These are phyloP conservation scores for Microsporum audouinii DNA, from an alignment of 2,329 filamentous ascomycete species.

Conservation along the genomic window DNA sequence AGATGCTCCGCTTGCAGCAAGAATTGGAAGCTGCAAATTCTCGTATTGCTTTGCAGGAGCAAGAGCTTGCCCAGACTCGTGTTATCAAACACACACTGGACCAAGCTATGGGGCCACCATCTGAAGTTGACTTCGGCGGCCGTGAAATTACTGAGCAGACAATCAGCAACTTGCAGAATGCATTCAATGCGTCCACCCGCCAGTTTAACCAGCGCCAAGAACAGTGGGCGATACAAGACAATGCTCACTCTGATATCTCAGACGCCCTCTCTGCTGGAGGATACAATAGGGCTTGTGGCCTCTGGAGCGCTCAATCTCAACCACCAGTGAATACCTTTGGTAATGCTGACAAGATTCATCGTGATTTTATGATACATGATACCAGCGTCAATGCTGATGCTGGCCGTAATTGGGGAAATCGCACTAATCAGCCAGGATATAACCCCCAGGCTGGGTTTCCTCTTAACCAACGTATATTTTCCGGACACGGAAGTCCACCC, in stretches of 20 bases:
- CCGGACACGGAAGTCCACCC: constrained; percentile 26
- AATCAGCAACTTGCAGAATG: constrained; percentile 40
- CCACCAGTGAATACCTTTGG: constrained; percentile 9
- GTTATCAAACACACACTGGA: constrained; percentile 52
- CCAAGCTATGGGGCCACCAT: constrained; percentile 44
- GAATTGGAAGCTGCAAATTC: constrained; percentile 47
- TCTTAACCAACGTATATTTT: constrained; percentile 26
- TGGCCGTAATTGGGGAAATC: constrained; percentile 24
- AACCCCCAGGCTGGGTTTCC: constrained; percentile 15
- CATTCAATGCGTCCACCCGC: constrained; percentile 42
- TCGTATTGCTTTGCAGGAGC: constrained; percentile 49
- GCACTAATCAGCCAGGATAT: constrained; percentile 16
- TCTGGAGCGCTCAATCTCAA: constrained; percentile 21
- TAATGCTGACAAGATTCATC: constrained; percentile 18
- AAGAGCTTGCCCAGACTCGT: constrained; percentile 49
- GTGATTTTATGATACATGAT: constrained; percentile 16
- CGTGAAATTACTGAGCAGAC: constrained; percentile 42
- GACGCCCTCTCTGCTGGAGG: constrained; percentile 32
- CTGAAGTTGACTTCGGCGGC: constrained; percentile 40
- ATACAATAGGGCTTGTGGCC: constrained; percentile 30
- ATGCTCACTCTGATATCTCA: constrained; percentile 36
- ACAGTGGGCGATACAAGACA: constrained; percentile 34
- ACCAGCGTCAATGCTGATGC: constrained; percentile 20
- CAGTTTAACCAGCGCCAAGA: constrained; percentile 32
- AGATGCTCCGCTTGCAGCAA: constrained; percentile 45